Evolutionary conservation across 352 stramenopile species (phyloP), one percentile per base, ranked within the genome.

Genomic region (Globisporangium megalacanthum): DNA sequence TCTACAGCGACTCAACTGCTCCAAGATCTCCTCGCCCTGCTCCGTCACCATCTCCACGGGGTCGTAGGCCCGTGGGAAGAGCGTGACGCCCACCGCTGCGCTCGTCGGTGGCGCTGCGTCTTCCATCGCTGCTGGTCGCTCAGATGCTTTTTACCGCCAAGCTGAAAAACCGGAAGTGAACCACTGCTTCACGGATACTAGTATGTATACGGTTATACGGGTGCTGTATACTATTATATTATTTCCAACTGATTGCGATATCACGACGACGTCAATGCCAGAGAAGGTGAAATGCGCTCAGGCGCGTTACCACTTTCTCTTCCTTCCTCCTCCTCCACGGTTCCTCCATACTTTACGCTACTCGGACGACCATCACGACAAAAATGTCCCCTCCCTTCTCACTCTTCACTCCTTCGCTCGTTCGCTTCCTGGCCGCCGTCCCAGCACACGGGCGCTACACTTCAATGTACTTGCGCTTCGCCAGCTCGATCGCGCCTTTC

Each of bases 401-500:
- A 15, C 29, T 19, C 54, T 11, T 48, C 25, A 13, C 11, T 60
- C 33, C 39, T 31, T 35, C 29, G 44, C n/a, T 42, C 33, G 14
- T n/a, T 42, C 19, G 19, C 49, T 14, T 20, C 49, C 20, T 46
- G 15, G 10, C 15, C 15, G 15, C 4, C 41, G 41, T 29, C 25
- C 25, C 25, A 29, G 25, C 25, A 29, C 25, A 4, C 25, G 25
- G 25, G 17, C 35, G 15, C 84, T 65, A 86, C 53, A 73, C 75
- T 51, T 85, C 87, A 42, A 82, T 77, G 58, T 80, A 88, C 64
- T 86, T 83, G 53, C 76, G 76, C 69, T 92, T 94, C 49, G 85
- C 85, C 22, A 88, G 66, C 63, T 94, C 68, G 57, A 94, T 92
- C 31, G 82, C 82, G 50, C 83, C 79, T 64, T 94, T 94, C 54